Percentiles rank a stretch among this genome's conserved stretches.
Evolutionary conservation across 352 stramenopile genomes (phyloP).

Genomic region (Thalassiosira oceanica): DNA sequence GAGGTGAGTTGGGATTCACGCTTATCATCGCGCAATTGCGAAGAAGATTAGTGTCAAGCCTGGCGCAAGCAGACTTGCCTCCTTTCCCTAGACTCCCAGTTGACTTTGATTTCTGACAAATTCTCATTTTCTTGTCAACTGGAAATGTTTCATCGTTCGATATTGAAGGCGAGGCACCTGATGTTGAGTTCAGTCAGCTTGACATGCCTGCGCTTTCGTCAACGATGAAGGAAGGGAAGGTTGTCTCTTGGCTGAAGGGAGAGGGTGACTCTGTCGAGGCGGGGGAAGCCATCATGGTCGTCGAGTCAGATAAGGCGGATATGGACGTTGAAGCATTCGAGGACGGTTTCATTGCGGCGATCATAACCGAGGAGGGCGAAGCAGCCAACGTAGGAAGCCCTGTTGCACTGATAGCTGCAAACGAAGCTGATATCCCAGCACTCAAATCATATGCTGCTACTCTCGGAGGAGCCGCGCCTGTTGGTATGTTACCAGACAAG

Average conservation of each 20-base stretch:
- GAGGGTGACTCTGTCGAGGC: slow-evolving; percentile 80
- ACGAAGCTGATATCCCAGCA: slow-evolving; percentile 78
- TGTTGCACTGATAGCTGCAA: slow-evolving; percentile 80
- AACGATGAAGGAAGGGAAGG: slow-evolving; percentile 83
- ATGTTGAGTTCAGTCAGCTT: slow-evolving; percentile 72
- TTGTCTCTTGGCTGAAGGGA: slow-evolving; percentile 83
- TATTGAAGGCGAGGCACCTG: slow-evolving; percentile 24
- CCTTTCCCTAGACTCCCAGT: no score
- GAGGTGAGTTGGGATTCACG: no score
- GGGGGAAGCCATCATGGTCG: slow-evolving; percentile 84
- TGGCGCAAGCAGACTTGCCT: no score
- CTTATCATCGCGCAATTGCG: no score
- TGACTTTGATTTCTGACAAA: no score
- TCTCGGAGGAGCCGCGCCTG: slow-evolving; percentile 48
- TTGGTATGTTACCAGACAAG: no score
- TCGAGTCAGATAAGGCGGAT: slow-evolving; percentile 87
- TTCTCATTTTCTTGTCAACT: no score
- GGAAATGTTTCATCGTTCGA: no score
- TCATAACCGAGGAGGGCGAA: slow-evolving; percentile 83
- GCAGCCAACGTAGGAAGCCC: slow-evolving; percentile 77
- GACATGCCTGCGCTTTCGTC: slow-evolving; percentile 82
- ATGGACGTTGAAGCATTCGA: slow-evolving; percentile 87
- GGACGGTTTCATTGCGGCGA: slow-evolving; percentile 84
- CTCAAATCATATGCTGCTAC: slow-evolving; percentile 70
- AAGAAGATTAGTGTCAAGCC: no score